Base-by-base conservation (phyloP, 73 alveolate genomes). In the Paramecium tetraurelia region DNA sequence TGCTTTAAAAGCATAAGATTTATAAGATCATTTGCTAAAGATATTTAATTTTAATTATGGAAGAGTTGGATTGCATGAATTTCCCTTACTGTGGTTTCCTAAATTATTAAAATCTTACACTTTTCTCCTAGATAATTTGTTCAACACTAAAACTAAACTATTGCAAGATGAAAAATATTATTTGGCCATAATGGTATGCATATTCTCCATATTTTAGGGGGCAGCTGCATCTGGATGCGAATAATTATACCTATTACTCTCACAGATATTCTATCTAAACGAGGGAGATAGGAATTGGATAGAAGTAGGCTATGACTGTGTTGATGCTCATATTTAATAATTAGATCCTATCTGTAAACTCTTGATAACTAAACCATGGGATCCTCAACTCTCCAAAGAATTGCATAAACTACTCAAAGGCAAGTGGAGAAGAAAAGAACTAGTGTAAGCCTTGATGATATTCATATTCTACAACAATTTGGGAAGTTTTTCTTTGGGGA, bases 151-250 rank as follows among this genome's bases (percentile, higher is more conserved):
- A 16, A 44, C 76, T 44, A 22, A 33, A 44, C 16, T 80, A 80
- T 21, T 18, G 8, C 48, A 31, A 80, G 71, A 80, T 20, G 46
- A 44, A 31, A 22, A 80, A 80, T 44, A 44, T 48, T 80, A 44
- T 48, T 14, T 80, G 31, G 90, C 90, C 16, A 80, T 80, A 14
- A 80, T 46, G 43, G 86, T 72, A 72, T n/a, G n/a, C n/a, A 36
- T 8, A 20, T 72, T 20, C n/a, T 18, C 5, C 0, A 72, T 36
- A 33, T 36, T 16, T 16, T 36, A 72, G 86, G 90, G 90, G 3
- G 90, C 57, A 10, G 70, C 90, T 43, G 43, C 90, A 7, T 44
- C 70, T 43, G 90, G 90, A 12, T 80, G 90, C 46, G 90, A 80
- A 16, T 24, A 80, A 80, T 44, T 80, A 41, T 48, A 44, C 21